Conservation (phyloP, 1,284 basidiomycete genomes). For the Leccinum subrobustum region DNA sequence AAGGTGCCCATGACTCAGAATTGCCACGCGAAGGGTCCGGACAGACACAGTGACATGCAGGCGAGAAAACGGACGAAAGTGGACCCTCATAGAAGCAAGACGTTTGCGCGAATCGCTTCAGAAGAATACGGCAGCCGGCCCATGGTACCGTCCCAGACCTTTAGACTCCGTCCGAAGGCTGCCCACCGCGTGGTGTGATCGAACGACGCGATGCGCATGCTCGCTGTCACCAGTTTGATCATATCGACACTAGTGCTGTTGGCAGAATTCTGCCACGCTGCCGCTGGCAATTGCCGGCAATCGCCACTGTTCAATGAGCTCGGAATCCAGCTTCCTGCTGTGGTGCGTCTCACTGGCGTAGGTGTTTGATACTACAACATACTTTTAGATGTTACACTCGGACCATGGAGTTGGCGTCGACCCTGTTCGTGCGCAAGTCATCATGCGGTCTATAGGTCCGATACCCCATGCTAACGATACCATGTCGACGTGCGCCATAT, state of each 20-base stretch:
- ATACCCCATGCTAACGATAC: neutral
- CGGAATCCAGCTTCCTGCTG: neutral
- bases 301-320: too few species aligned
- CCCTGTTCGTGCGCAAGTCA: neutral
- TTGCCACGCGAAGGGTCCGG: neutral
- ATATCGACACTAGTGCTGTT: too few species aligned
- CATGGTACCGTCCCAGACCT: neutral
- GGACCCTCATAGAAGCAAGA: conserved; percentile 3
- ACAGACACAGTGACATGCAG: neutral
- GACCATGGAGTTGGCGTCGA: neutral
- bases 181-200: too few species aligned
- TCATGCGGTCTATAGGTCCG: neutral
- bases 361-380: neutral
- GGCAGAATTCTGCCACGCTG: too few species aligned
- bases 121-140: neutral
- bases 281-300: too few species aligned
- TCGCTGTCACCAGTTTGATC: too few species aligned
- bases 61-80: neutral
- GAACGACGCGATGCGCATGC: too few species aligned
- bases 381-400: neutral
- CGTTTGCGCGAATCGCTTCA: conserved; percentile 5
- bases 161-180: too few species aligned
- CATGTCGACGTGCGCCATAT: neutral
- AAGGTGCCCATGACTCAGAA: neutral
- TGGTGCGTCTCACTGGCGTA: too few species aligned